Percentiles rank a stretch among this genome's conserved stretches.
Conservation (phyloP, 2,329 filamentous ascomycete species). For the Aspergillus pseudoviridinutans region DNA sequence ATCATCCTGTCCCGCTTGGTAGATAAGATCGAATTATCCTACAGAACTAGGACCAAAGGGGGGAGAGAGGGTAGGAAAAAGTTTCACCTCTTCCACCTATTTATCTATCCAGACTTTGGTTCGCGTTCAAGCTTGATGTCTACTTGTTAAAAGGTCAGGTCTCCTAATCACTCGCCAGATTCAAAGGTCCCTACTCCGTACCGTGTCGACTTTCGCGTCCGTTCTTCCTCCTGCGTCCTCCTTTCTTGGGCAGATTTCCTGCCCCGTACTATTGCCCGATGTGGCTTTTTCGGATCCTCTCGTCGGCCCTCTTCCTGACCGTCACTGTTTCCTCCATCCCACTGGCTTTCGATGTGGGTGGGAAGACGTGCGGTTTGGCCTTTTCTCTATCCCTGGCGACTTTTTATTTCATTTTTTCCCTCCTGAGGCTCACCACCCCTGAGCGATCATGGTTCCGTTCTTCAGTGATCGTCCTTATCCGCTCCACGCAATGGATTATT, state of each 20-base stretch:
- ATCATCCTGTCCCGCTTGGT: background rate
- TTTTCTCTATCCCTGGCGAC: conserved; percentile 85
- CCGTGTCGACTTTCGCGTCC: background rate
- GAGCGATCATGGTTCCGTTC: conserved; percentile 70
- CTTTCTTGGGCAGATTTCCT: conserved; percentile 3
- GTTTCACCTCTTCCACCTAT: background rate
- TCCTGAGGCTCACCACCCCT: conserved; percentile 76
- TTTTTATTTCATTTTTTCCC: conserved; percentile 88
- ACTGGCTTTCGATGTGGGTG: conserved; percentile 95
- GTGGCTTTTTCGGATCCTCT: conserved; percentile 77
- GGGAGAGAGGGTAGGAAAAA: background rate
- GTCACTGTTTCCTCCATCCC: conserved; percentile 94
- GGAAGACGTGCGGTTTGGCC: conserved; percentile 86
- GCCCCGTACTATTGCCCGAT: conserved; percentile 47
- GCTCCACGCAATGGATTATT: conserved; percentile 78
- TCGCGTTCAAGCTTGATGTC: background rate
- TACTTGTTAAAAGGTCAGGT: background rate
- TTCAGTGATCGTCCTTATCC: conserved; percentile 64
- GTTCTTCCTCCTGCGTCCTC: background rate
- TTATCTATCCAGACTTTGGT: background rate
- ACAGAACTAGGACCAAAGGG: background rate
- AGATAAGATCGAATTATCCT: background rate
- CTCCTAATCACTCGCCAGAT: background rate
- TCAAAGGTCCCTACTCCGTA: background rate
- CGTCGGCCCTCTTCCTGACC: conserved; percentile 80